Conservation (phyloP, 2,329 filamentous ascomycete genomes). For the Fusarium bactridioides region DNA sequence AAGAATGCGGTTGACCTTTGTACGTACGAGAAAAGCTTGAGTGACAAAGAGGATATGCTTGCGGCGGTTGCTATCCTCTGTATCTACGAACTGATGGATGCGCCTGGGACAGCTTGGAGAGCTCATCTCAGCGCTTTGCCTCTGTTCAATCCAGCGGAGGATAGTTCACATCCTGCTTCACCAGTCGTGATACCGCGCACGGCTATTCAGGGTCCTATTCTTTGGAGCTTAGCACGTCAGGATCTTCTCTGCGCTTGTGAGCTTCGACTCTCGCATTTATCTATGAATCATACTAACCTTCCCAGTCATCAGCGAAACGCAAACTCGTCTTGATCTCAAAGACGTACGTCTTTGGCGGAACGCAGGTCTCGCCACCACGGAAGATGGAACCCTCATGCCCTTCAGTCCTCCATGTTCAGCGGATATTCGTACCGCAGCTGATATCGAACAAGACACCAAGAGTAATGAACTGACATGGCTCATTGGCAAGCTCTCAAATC, state of each 20-base stretch:
- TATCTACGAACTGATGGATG: slow-evolving; percentile 73
- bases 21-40: slow-evolving; percentile 51
- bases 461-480: slow-evolving; percentile 72
- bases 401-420: slow-evolving; percentile 49
- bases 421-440: slow-evolving; percentile 53
- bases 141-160: slow-evolving; percentile 60
- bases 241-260: slow-evolving; percentile 35
- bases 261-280: accelerated
- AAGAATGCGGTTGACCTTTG: slow-evolving; percentile 23
- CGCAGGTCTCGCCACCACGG: slow-evolving; percentile 62
- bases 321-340: slow-evolving; percentile 59
- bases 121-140: slow-evolving; percentile 72
- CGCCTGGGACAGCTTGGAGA: slow-evolving; percentile 68
- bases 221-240: slow-evolving; percentile 36
- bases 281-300: background rate
- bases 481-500: slow-evolving; percentile 71
- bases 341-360: slow-evolving; percentile 71
- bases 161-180: background rate
- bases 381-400: slow-evolving; percentile 28
- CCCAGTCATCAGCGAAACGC: slow-evolving; percentile 35
- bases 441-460: slow-evolving; percentile 69
- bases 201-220: slow-evolving; percentile 34
- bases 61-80: slow-evolving; percentile 72
- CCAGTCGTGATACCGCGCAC: slow-evolving; percentile 29
- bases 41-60: slow-evolving; percentile 55